phyloP scores from a whole-genome alignment of 2,329 filamentous ascomycete species.

The Seiridium cupressi region DNA sequence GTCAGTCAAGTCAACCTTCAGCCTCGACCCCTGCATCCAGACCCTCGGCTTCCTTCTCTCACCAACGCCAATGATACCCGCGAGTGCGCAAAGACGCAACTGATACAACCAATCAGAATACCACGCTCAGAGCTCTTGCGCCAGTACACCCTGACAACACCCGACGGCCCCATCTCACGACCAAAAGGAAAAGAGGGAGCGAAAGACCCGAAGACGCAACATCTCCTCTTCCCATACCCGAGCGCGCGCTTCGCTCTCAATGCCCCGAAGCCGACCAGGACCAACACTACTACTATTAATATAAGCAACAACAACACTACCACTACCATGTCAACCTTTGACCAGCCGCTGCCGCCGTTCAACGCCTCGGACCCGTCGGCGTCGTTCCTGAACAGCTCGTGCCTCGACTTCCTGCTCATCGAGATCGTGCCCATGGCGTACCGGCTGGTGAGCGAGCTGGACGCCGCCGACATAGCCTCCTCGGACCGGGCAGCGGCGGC shows the following conservation, averaged over 20 bases:
- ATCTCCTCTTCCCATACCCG: too few relatives aligned
- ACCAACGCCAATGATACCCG: too few relatives aligned
- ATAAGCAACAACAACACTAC: too few relatives aligned
- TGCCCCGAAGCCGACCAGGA: too few relatives aligned
- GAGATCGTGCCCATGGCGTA: conserved; percentile 95
- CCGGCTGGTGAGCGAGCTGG: conserved; percentile 74
- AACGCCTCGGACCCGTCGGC: conserved; percentile 72
- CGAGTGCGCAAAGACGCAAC: too few relatives aligned
- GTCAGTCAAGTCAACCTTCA: background rate
- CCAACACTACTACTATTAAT: too few relatives aligned
- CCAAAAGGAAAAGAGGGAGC: background rate
- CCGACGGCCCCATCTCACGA: background rate
- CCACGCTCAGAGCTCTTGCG: too few relatives aligned
- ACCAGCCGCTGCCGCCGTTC: conserved; percentile 65
- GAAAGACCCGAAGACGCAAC: conserved; percentile 8
- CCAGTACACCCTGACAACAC: background rate
- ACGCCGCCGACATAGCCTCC: conserved; percentile 28
- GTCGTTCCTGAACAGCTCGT: conserved; percentile 77
- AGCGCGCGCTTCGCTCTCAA: too few relatives aligned
- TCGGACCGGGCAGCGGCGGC: conserved; percentile 32
- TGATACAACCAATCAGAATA: too few relatives aligned
- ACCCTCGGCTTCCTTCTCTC: too few relatives aligned
- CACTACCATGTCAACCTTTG: conserved; percentile 63
- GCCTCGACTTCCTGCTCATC: conserved; percentile 91
- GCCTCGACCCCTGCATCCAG: background rate